Evolutionary conservation across 495 filamentous ascomycete genomes (phyloP).

Genomic region (Hapsidospora chrysogenum): DNA sequence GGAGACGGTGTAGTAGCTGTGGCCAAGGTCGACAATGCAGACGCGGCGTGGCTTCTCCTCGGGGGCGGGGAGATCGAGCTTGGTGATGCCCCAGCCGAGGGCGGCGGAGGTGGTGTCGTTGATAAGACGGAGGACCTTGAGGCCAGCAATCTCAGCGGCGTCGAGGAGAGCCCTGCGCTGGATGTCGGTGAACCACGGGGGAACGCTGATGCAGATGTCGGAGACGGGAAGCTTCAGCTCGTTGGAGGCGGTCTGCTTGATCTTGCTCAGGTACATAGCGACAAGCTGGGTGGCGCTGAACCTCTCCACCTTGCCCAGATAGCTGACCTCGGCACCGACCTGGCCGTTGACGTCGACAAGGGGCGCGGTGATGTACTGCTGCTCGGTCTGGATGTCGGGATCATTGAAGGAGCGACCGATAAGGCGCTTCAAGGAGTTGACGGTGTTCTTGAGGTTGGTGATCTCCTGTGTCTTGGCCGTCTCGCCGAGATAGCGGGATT

Average conservation of each 20-base stretch:
- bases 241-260: constrained; percentile 69
- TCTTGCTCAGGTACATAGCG: constrained; percentile 89
- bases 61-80: constrained; percentile 69
- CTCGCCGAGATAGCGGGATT: constrained; percentile 85
- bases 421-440: constrained; percentile 80
- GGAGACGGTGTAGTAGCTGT: constrained; percentile 87
- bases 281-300: constrained; percentile 85
- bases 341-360: constrained; percentile 85
- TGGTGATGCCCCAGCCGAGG: constrained; percentile 94
- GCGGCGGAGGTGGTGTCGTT: constrained; percentile 97
- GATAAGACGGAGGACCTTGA: constrained; percentile 86
- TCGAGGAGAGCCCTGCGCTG: constrained; percentile 83
- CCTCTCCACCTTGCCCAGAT: constrained; percentile 84
- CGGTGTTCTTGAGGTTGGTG: constrained; percentile 98
- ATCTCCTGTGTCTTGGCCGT: constrained; percentile 96
- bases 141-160: constrained; percentile 83
- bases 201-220: constrained; percentile 86
- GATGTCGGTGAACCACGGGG: constrained; percentile 91
- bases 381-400: constrained; percentile 82
- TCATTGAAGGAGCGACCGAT: constrained; percentile 73
- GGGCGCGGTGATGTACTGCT: constrained; percentile 73
- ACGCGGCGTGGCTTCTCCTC: constrained; percentile 92
- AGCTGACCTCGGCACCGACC: constrained; percentile 86
- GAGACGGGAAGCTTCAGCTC: constrained; percentile 89
- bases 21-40: constrained; percentile 87